Evolutionary conservation across 2,329 filamentous ascomycete genomes (phyloP).

Genomic region (Microcyclosporella mali): DNA sequence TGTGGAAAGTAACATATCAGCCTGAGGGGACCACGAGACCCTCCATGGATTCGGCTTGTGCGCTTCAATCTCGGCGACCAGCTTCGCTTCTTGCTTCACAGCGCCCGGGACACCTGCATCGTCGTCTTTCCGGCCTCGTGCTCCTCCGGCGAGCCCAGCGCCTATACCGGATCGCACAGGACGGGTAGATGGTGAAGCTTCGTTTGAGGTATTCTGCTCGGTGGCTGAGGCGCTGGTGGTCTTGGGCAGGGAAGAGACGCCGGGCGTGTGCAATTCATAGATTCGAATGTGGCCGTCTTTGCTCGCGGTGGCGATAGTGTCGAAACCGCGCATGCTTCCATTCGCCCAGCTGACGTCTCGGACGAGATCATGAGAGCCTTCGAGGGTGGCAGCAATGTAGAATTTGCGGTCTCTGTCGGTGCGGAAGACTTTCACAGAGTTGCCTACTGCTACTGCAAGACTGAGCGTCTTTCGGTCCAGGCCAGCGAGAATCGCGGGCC

Average conservation of each 20-base stretch:
- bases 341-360: conserved; percentile 89
- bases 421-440: conserved; percentile 74
- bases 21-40: conserved; percentile 56
- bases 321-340: conserved; percentile 82
- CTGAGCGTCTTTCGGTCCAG: conserved; percentile 72
- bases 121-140: conserved; percentile 46
- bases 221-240: conserved; percentile 15
- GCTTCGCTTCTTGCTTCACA: conserved; percentile 56
- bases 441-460: conserved; percentile 80
- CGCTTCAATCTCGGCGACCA: conserved; percentile 61
- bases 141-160: conserved; percentile 45
- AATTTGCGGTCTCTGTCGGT: conserved; percentile 71
- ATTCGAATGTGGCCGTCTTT: conserved; percentile 87
- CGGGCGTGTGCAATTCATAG: conserved; percentile 66
- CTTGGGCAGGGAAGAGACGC: conserved; percentile 24
- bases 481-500: conserved; percentile 70
- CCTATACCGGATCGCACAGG: conserved; percentile 44
- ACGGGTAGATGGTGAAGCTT: conserved; percentile 13
- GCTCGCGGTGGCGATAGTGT: conserved; percentile 84
- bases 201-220: conserved; percentile 6
- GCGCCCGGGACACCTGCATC: conserved; percentile 56
- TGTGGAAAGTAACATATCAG: conserved; percentile 67
- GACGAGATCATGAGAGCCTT: conserved; percentile 64
- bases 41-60: conserved; percentile 69
- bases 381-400: conserved; percentile 73